Evolutionary conservation across 768 basidiomycete genomes (phyloP), one percentile per base, ranked within the genome.

Genomic region (Lepiota brunneoincarnata): DNA sequence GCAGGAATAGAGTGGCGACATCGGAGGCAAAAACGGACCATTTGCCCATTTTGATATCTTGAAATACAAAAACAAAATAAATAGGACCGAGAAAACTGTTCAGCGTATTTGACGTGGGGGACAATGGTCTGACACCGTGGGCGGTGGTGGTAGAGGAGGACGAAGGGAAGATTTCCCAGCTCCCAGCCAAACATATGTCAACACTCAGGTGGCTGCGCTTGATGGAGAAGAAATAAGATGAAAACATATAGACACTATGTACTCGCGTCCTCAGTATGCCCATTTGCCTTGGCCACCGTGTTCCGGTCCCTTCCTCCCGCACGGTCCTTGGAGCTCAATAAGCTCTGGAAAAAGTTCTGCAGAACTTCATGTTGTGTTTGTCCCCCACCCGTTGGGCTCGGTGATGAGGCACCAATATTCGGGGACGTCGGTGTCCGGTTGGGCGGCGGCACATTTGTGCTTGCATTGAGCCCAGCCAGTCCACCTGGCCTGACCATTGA

Each of bases 321-420:
- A 4, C 86, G 78, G 57, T 87, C 87, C 67, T 85, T 88, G 37
- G 82, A 82, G 59, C 79, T 86, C 58, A 93, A 69, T 64, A 93
- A 67, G 54, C 85, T 89, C 69, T 91, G 82, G 82, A 93, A 93
- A 76, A 93, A 93, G 65, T 87, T 87, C 61, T 92, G 89, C 58
- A 93, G 66, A 15, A 92, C 88, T 65, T 91, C 89, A 63, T 92
- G 89, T 55, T 91, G 87, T 36, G 80, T 80, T 69, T 82, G 86
- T n/a, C 78, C 81, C 34, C 65, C 66, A 23, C 63, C 58, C 35
- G 63, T 62, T 35, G 70, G 65, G 36, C 64, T 67, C 34, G 66
- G 60, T 1, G 63, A 57, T 2, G 50, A 56, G n/a, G 62, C 44
- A 12, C 69, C 63, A 14, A 80, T 76, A 17, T 44, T 52, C 21